Percentiles rank a stretch among this genome's conserved stretches.
phyloP scores from a whole-genome alignment of 257 asterid genomes.

The Solanum corneliomulleri region DNA sequence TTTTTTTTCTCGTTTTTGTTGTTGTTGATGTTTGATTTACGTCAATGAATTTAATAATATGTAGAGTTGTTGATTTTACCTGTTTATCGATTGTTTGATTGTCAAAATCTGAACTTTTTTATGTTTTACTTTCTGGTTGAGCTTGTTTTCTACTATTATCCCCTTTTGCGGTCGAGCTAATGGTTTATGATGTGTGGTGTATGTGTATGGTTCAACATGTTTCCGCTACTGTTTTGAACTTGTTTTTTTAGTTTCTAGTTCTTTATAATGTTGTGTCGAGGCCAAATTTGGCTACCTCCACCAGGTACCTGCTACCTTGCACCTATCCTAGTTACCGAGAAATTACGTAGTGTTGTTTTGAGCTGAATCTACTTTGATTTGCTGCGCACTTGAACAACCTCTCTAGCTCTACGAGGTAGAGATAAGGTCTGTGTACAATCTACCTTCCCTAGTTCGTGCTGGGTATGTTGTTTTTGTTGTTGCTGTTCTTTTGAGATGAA shows the following conservation, averaged over 20 bases:
- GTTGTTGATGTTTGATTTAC: neutral
- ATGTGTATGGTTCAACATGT: neutral
- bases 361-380: neutral
- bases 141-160: neutral
- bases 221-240: neutral
- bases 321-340: neutral
- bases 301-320: neutral
- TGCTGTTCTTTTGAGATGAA: neutral
- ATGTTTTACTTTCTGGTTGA: neutral
- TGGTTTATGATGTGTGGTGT: neutral
- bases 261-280: neutral
- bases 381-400: neutral
- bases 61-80: neutral
- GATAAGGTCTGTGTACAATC: neutral
- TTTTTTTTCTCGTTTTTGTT: neutral
- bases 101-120: neutral
- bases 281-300: neutral
- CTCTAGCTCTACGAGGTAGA: neutral
- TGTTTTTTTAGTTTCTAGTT: neutral
- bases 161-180: neutral
- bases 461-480: neutral
- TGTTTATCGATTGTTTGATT: neutral
- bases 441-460: neutral
- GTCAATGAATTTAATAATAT: neutral
- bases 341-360: neutral